phyloP scores from a whole-genome alignment of 257 asterid species.

The Solanum chaucha region DNA sequence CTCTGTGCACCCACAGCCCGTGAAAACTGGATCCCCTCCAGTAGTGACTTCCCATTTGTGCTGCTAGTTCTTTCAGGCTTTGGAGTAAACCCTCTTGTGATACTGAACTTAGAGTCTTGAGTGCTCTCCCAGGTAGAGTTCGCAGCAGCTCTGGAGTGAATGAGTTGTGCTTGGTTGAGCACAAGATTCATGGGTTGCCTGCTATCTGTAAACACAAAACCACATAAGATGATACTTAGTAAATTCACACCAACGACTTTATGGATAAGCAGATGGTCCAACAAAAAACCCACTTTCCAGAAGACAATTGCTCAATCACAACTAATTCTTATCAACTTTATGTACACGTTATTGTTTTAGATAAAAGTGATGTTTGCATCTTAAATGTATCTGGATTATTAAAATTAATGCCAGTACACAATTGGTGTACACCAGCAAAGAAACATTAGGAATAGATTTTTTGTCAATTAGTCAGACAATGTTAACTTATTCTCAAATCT shows the following conservation, averaged over 20 bases:
- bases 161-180: slow-evolving; percentile 28
- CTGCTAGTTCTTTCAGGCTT: slow-evolving; percentile 32
- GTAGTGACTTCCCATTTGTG: slow-evolving; percentile 27
- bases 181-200: slow-evolving; percentile 47
- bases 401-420: not conserved
- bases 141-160: slow-evolving; percentile 25
- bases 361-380: not conserved
- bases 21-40: slow-evolving; percentile 33
- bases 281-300: not conserved
- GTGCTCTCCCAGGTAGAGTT: slow-evolving; percentile 36
- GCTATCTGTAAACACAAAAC: slow-evolving; percentile 32
- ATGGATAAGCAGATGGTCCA: not conserved
- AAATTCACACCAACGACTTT: not conserved
- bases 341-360: not conserved
- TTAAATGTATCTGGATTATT: not conserved
- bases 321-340: not conserved
- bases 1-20: slow-evolving; percentile 29
- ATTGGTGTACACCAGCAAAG: not conserved
- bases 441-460: not conserved
- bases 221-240: not conserved
- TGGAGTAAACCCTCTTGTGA: slow-evolving; percentile 34
- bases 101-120: slow-evolving; percentile 49
- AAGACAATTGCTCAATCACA: not conserved
- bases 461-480: not conserved
- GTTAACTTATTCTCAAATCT: not conserved